Base-by-base conservation (phyloP, 2,329 filamentous ascomycete genomes). In the Stagonosporopsis chrysanthemi region DNA sequence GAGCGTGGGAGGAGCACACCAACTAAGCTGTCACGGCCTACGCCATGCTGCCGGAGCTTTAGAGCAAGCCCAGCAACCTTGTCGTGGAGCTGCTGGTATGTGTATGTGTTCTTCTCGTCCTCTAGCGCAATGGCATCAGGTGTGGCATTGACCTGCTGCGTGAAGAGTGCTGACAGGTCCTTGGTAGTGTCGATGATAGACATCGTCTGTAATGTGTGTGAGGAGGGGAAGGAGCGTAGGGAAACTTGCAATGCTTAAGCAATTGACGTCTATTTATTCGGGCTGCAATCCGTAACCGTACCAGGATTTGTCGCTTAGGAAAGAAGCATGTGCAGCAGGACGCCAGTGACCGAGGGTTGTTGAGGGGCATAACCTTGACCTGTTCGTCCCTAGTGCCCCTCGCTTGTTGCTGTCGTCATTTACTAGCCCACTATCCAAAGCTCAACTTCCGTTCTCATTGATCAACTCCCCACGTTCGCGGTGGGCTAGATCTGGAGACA, bases 1-100 rank as follows among this genome's bases (percentile, higher is more conserved):
- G 89, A 91, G 52, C 90, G 86, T 53, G 86, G 88, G 70, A 93
- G 83, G 49, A 93, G 82, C 39, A 94, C 87, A 50, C 90, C 90
- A 29, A 93, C 90, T 17, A 92, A 82, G 64, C 82, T 83, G 75
- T 94, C 90, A 57, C 90, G 87, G 54, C 86, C 84, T 52, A 93
- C 90, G 40, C 89, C 88, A 77, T 88, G 83, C 52, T 79, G 76
- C 40, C 86, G 88, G 47, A 94, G 83, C 42, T 83, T 84, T 66
- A 81, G 78, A 53, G 89, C 84, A 54, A 93, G 84, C n/a, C 79
- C 78, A 56, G 83, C 83, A 42, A 90, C 89, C 73, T 87, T 85
- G 45, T 81, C 75, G 70, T 92, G 88, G 55, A 94, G 83, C 79
- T 92, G 83, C 43, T 83, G 82, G 74, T 94, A 94, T 46, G 89